A percentile compares a stretch with the other conserved stretches of the same genome.
These are phyloP conservation scores for Psilocybe subaeruginosa DNA, from an alignment of 768 basidiomycete species.

Conservation along the genomic window DNA sequence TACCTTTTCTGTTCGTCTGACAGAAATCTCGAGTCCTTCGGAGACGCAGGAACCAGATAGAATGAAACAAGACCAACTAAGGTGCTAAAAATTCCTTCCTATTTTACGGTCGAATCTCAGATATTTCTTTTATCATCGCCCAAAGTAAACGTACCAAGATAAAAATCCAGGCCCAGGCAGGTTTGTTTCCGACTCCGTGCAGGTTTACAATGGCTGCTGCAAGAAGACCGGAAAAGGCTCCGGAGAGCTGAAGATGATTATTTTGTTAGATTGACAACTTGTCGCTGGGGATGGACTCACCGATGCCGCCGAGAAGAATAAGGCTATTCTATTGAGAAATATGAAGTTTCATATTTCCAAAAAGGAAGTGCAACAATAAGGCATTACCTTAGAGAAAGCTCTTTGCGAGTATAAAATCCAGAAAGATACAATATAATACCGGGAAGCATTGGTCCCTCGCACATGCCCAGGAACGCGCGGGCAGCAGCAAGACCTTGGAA, in stretches of 20 bases:
- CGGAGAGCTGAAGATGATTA: conserved; percentile 39
- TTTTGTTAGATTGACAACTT: background rate
- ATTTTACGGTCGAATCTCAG: conserved; percentile 36
- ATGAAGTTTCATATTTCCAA: background rate
- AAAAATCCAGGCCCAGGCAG: conserved; percentile 69
- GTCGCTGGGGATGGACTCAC: conserved; percentile 15
- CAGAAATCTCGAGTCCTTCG: conserved; percentile 31
- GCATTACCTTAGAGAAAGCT: conserved; percentile 19
- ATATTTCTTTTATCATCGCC: conserved; percentile 36
- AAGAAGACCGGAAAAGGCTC: conserved; percentile 67
- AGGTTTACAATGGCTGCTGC: conserved; percentile 62
- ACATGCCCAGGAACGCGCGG: conserved; percentile 54
- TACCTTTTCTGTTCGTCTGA: conserved; percentile 34
- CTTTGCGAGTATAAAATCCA: conserved; percentile 32
- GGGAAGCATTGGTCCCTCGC: conserved; percentile 48
- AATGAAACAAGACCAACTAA: conserved; percentile 47
- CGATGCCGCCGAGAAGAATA: conserved; percentile 42
- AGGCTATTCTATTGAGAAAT: conserved; percentile 31
- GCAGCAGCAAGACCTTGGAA: conserved; percentile 49
- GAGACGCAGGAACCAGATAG: conserved; percentile 39
- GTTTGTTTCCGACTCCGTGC: conserved; percentile 49
- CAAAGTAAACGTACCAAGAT: conserved; percentile 39
- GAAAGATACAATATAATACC: conserved; percentile 43
- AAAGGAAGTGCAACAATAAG: background rate
- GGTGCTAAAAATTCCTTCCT: conserved; percentile 40